Base-by-base conservation (phyloP, 345 rosid species). In the Corymbia maculata region DNA sequence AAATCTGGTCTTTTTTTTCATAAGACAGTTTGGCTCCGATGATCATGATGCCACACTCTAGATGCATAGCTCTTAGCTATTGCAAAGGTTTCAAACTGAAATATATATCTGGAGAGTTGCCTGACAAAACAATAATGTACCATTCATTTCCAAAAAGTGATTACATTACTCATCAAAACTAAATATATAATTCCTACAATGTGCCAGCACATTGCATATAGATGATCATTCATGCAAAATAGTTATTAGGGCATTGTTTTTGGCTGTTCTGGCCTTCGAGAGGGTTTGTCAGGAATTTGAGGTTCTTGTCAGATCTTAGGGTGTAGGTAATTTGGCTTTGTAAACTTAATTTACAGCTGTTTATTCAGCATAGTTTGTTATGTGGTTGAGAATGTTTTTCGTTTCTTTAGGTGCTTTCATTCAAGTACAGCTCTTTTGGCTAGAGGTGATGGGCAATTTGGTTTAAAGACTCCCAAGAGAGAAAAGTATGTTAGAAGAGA, bases 351-450 rank as follows among this genome's bases (percentile, higher is more conserved):
- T 50, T 85, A 14, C 5, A 21, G 42, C 10, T 6, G 4, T 50
- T 52, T n/a, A 14, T 66, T 66, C 79, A 66, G 79, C 42, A 85
- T 30, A 45, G 49, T 44, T 19, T 24, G 30, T 84, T 47, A 28
- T 61, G 32, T 61, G 16, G 32, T 61, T 61, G 68, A 61, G 32
- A 26, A 12, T 87, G 50, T 89, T 79, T 49, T 87, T 88, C 55
- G 90, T 86, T 50, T 90, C 64, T 64, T 52, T 89, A 96, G 99
- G 91, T 92, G 89, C 89, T 94, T 95, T 90, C 97, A 95, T 91
- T 94, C 91, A 36, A 96, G 92, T 88, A 92, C 93, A 10, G 92
- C 90, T 87, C 91, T 94, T 52, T 88, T 93, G 91, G 95, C 92
- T 68, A 93, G 88, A 84, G 89, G 91, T 79, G 96, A 93, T 53